Conservation (phyloP, 345 rosid species). For the Aquilaria yunnanensis region DNA sequence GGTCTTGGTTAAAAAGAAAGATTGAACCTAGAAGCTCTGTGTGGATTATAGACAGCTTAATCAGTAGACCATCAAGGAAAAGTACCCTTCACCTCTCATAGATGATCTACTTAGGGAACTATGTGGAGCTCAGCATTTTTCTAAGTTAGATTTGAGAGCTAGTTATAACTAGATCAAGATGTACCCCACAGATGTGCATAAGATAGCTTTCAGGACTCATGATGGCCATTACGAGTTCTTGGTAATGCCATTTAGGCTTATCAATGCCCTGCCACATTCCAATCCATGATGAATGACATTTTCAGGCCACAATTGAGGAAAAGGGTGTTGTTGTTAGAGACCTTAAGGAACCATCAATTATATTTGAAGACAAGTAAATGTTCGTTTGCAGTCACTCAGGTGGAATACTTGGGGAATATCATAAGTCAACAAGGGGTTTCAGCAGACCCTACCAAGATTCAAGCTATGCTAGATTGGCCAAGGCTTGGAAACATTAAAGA, state of each 20-base stretch:
- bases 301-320: not conserved
- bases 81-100: no score
- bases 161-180: slow-evolving; percentile 11
- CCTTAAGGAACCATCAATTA: not conserved
- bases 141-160: no score
- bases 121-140: no score
- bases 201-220: slow-evolving; percentile 12
- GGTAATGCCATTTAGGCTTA: slow-evolving; percentile 15
- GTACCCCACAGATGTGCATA: not conserved
- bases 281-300: slow-evolving; percentile 5
- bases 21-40: no score
- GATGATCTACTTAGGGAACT: no score
- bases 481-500: not conserved
- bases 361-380: slow-evolving; percentile 1
- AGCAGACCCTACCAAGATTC: not conserved
- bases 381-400: not conserved
- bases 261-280: slow-evolving; percentile 15
- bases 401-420: slow-evolving; percentile 1
- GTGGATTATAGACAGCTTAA: no score
- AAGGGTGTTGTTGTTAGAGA: not conserved
- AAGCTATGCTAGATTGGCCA: not conserved
- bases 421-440: not conserved
- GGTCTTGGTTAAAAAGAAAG: no score
- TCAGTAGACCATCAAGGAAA: no score
- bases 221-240: slow-evolving; percentile 17